A percentile compares a stretch with the other conserved stretches of the same genome.
Evolutionary conservation across 805 yeast species (phyloP).

Genomic region (Saccharomyces jurei): DNA sequence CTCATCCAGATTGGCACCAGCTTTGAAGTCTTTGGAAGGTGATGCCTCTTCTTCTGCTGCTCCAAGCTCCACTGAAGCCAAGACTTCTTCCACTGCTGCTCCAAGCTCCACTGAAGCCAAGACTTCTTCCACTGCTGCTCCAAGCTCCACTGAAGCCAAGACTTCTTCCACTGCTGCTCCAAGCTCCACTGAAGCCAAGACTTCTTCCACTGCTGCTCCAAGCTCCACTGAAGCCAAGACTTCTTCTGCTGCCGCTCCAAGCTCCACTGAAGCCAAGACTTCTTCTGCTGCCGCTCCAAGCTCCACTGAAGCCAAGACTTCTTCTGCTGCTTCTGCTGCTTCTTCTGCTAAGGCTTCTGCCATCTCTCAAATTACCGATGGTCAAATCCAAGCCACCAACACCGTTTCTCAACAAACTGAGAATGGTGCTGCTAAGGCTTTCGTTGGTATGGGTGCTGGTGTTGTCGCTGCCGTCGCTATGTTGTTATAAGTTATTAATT

Average conservation of each 20-base stretch:
- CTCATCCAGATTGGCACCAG: slow-evolving; percentile 21
- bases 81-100: slow-evolving; percentile 3
- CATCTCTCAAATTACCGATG: slow-evolving; percentile 2
- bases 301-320: background rate
- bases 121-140: slow-evolving; percentile 7
- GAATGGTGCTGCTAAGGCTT: slow-evolving; percentile 1
- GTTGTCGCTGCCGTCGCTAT: slow-evolving; percentile 12
- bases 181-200: background rate
- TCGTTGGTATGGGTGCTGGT: slow-evolving; percentile 8
- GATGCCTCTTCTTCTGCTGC: slow-evolving; percentile 2
- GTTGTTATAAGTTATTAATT: background rate
- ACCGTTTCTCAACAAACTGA: slow-evolving; percentile 1
- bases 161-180: background rate
- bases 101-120: slow-evolving; percentile 1
- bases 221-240: slow-evolving; percentile 1
- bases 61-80: slow-evolving; percentile 4
- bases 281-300: background rate
- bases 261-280: background rate
- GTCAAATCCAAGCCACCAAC: slow-evolving; percentile 1
- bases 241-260: slow-evolving; percentile 7
- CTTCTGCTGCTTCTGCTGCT: background rate
- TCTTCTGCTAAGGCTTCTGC: slow-evolving; percentile 5
- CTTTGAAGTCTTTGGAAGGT: slow-evolving; percentile 3
- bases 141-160: slow-evolving; percentile 1
- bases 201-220: slow-evolving; percentile 4